phyloP scores from a whole-genome alignment of 2,329 filamentous ascomycete genomes.

The Cordyceps tenuipes region DNA sequence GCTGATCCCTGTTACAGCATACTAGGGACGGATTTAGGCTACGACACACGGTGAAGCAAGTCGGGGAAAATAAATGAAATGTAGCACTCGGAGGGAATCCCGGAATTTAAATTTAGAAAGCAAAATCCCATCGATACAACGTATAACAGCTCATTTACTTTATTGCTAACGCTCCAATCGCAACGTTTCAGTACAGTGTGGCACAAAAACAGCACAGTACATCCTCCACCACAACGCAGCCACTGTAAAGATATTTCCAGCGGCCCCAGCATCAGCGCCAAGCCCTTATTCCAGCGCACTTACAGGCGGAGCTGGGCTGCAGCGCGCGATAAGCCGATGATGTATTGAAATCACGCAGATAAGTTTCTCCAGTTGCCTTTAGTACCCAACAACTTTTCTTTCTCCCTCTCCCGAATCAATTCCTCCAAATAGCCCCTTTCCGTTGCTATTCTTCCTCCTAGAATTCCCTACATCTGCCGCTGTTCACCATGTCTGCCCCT shows the following conservation, averaged over 20 bases:
- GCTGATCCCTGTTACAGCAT: background rate
- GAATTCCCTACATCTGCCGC: background rate
- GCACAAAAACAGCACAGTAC: background rate
- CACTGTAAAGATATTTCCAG: background rate
- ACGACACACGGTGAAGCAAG: background rate
- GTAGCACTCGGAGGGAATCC: too few species aligned
- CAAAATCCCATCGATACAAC: too few species aligned
- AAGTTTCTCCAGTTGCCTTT: slow-evolving; percentile 1
- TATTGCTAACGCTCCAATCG: too few species aligned
- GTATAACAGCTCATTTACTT: too few species aligned
- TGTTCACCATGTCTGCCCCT: slow-evolving; percentile 29
- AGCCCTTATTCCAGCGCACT: background rate
- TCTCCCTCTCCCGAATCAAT: slow-evolving; percentile 1
- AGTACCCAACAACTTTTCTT: slow-evolving; percentile 12
- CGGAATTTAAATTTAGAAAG: too few species aligned
- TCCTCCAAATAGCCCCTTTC: background rate
- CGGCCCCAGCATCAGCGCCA: background rate
- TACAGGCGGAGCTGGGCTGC: slow-evolving; percentile 2
- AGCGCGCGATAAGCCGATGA: slow-evolving; percentile 2
- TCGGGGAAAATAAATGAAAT: too few species aligned
- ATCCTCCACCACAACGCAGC: background rate
- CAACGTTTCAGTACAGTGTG: background rate
- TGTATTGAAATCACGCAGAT: slow-evolving; percentile 24
- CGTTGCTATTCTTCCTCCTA: slow-evolving; percentile 2
- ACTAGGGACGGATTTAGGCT: background rate